Percentiles rank a stretch among this genome's conserved stretches.
phyloP scores from a whole-genome alignment of 2,329 filamentous ascomycete genomes.

The Pseudocercospora musae region DNA sequence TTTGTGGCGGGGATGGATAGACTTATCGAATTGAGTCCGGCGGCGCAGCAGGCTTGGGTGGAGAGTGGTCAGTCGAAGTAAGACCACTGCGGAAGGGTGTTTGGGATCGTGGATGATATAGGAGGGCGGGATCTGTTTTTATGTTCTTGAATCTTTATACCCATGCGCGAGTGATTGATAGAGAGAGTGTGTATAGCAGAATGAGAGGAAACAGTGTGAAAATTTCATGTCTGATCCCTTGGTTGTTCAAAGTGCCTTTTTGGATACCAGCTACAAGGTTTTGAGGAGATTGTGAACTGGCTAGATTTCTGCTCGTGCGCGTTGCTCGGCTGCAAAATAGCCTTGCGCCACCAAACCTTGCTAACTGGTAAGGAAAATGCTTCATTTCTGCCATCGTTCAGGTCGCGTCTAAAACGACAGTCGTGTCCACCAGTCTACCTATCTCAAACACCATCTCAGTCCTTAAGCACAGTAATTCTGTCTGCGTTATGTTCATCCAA shows the following conservation, averaged over 20 bases:
- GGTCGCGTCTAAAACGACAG: neutral
- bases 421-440: neutral
- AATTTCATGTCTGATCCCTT: neutral
- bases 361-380: no score
- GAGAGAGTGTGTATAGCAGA: neutral
- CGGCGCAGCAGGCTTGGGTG: constrained; percentile 29
- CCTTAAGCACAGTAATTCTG: neutral
- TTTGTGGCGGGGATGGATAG: constrained; percentile 32
- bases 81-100: neutral
- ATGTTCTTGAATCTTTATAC: neutral
- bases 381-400: neutral
- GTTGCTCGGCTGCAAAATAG: no score
- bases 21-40: constrained; percentile 32
- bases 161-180: neutral
- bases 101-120: neutral
- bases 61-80: constrained; percentile 18
- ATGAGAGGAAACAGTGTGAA: neutral
- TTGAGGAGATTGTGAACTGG: no score
- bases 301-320: no score
- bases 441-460: neutral
- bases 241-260: no score
- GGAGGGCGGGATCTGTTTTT: neutral
- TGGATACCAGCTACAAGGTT: no score
- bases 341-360: no score
- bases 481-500: neutral